Percentiles rank a stretch among this genome's conserved stretches.
Conservation (phyloP, 2,329 filamentous ascomycete genomes). For the Cladophialophora carrionii region DNA sequence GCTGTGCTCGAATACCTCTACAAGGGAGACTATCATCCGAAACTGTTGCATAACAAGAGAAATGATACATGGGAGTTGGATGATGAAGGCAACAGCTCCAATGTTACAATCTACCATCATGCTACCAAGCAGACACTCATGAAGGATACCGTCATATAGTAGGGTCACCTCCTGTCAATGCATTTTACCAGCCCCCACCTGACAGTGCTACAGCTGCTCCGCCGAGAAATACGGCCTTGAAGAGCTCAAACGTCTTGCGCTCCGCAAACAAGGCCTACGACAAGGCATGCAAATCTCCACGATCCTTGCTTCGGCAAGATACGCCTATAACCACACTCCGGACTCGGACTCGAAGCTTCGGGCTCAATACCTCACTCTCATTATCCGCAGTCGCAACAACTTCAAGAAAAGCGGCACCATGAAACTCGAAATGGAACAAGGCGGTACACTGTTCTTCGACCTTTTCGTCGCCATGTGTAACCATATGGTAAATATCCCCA, state of each 20-base stretch:
- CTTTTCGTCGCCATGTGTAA: conserved; percentile 92
- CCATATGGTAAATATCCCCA: conserved; percentile 69
- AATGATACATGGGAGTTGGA: conserved; percentile 83
- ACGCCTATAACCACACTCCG: conserved; percentile 84
- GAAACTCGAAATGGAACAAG: conserved; percentile 91
- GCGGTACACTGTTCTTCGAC: conserved; percentile 88
- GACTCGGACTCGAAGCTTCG: conserved; percentile 88
- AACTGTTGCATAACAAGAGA: conserved; percentile 78
- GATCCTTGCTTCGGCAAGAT: conserved; percentile 84
- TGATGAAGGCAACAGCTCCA: conserved; percentile 54
- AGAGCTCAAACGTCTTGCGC: conserved; percentile 79
- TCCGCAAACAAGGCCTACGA: conserved; percentile 88
- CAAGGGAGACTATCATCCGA: conserved; percentile 90
- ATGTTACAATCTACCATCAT: conserved; percentile 69
- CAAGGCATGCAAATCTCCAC: conserved; percentile 81
- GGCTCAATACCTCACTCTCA: conserved; percentile 88
- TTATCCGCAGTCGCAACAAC: conserved; percentile 82
- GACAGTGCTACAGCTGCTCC: conserved; percentile 60
- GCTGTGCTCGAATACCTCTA: conserved; percentile 89
- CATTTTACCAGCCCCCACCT: conserved; percentile 8
- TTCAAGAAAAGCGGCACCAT: conserved; percentile 95
- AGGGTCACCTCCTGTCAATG: conserved; percentile 37
- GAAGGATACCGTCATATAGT: conserved; percentile 88
- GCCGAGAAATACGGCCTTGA: conserved; percentile 82
- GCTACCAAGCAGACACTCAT: conserved; percentile 69